Percentiles rank a stretch among this genome's conserved stretches.
Conservation (phyloP, 305 asterid species). For the Fraxinus latifolia region DNA sequence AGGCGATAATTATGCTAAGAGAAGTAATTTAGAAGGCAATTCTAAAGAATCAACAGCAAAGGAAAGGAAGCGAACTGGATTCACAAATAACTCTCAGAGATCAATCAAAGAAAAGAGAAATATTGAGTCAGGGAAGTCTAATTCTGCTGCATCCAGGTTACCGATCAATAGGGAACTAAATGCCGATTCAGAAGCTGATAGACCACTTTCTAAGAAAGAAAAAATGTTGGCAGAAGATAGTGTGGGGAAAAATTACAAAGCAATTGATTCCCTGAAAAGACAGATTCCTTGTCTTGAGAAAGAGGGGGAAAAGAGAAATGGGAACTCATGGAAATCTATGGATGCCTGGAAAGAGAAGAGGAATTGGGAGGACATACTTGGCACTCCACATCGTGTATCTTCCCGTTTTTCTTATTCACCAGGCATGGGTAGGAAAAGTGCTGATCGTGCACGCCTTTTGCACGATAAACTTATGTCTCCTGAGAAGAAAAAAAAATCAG, state of each 20-base stretch:
- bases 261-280: slow-evolving; percentile 53
- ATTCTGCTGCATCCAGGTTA: slow-evolving; percentile 46
- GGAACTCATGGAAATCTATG: slow-evolving; percentile 61
- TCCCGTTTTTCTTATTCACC: slow-evolving; percentile 95
- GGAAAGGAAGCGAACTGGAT: slow-evolving; percentile 39
- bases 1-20: slow-evolving; percentile 33
- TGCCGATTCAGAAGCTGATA: slow-evolving; percentile 48
- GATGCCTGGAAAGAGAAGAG: slow-evolving; percentile 99
- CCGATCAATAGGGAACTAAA: slow-evolving; percentile 43
- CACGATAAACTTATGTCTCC: slow-evolving; percentile 99
- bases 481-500: slow-evolving; percentile 87
- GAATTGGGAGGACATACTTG: slow-evolving; percentile 95
- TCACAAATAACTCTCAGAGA: slow-evolving; percentile 39
- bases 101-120: slow-evolving; percentile 55
- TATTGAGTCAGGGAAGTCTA: slow-evolving; percentile 39
- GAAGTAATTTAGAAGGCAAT: slow-evolving; percentile 33
- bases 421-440: slow-evolving; percentile 75
- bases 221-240: slow-evolving; percentile 38
- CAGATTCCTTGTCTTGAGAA: slow-evolving; percentile 48
- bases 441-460: slow-evolving; percentile 79
- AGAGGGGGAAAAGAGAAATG: slow-evolving; percentile 74
- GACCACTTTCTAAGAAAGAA: slow-evolving; percentile 46
- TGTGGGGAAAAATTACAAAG: slow-evolving; percentile 45
- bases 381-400: slow-evolving; percentile 73
- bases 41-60: slow-evolving; percentile 37